These are phyloP conservation scores for Solanum chilense DNA, from an alignment of 257 asterid species.

Conservation along the genomic window DNA sequence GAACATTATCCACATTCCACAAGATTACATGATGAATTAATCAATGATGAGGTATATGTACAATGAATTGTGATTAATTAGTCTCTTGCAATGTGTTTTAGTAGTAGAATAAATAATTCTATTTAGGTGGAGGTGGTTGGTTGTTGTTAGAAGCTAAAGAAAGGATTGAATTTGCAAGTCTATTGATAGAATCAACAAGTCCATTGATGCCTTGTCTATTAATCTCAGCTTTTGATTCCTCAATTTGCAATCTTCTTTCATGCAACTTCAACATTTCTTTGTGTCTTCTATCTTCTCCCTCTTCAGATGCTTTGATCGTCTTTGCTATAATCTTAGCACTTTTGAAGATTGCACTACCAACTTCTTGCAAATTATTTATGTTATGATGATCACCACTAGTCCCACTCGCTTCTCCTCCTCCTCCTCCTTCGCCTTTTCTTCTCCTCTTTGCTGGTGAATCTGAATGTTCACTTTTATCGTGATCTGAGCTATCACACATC, in stretches of 20 bases:
- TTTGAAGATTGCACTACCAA: constrained; percentile 51
- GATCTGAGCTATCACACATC: constrained; percentile 11
- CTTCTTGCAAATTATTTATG: neutral
- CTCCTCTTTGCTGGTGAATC: constrained; percentile 64
- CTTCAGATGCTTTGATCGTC: constrained; percentile 57
- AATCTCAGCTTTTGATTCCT: constrained; percentile 74
- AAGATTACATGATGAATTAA: neutral
- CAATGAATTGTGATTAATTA: neutral
- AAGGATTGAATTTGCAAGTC: constrained; percentile 66
- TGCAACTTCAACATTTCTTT: constrained; percentile 52
- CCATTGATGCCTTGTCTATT: constrained; percentile 69
- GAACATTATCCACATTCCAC: neutral
- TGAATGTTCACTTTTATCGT: constrained; percentile 43
- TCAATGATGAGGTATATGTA: neutral
- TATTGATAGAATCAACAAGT: constrained; percentile 76
- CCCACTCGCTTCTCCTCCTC: neutral
- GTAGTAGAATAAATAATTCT: neutral
- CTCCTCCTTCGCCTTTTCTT: constrained; percentile 22
- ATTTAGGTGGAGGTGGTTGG: constrained; percentile 14
- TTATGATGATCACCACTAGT: neutral
- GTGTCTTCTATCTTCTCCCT: constrained; percentile 71
- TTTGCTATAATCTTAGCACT: constrained; percentile 67
- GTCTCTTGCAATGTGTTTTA: neutral
- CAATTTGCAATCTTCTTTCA: constrained; percentile 59
- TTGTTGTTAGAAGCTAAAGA: constrained; percentile 43